These are phyloP conservation scores for Fragaria iinumae DNA, from an alignment of 306 rosid genomes.

Conservation along the genomic window DNA sequence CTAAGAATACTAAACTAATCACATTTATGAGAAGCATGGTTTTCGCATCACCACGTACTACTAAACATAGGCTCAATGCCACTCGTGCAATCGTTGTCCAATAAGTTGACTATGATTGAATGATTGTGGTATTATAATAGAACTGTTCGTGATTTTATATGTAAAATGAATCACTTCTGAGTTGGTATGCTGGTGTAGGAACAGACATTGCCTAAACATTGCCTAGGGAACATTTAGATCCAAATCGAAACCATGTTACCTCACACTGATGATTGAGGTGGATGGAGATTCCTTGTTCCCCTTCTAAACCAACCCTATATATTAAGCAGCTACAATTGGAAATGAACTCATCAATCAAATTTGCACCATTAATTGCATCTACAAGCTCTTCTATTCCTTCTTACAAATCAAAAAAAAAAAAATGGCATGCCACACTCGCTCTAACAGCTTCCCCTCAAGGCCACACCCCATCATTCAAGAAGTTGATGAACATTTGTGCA, in stretches of 20 bases:
- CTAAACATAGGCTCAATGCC: neutral
- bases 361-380: slow-evolving; percentile 7
- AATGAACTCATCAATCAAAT: neutral
- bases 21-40: neutral
- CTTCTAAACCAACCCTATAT: neutral
- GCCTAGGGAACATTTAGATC: slow-evolving; percentile 17
- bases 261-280: slow-evolving; percentile 11
- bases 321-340: slow-evolving; percentile 1
- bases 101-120: neutral
- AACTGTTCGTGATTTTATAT: neutral
- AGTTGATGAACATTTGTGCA: slow-evolving; percentile 34
- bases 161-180: slow-evolving; percentile 1
- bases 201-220: slow-evolving; percentile 29
- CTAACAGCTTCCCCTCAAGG: slow-evolving; percentile 40
- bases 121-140: neutral
- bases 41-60: neutral
- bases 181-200: slow-evolving; percentile 26
- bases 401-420: neutral
- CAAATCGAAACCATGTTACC: slow-evolving; percentile 27
- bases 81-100: neutral
- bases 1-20: neutral
- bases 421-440: slow-evolving; percentile 28
- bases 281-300: slow-evolving; percentile 38
- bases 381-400: slow-evolving; percentile 2
- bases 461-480: slow-evolving; percentile 34